Conservation (phyloP, 768 basidiomycete genomes). For the Pleurotus pulmonarius region DNA sequence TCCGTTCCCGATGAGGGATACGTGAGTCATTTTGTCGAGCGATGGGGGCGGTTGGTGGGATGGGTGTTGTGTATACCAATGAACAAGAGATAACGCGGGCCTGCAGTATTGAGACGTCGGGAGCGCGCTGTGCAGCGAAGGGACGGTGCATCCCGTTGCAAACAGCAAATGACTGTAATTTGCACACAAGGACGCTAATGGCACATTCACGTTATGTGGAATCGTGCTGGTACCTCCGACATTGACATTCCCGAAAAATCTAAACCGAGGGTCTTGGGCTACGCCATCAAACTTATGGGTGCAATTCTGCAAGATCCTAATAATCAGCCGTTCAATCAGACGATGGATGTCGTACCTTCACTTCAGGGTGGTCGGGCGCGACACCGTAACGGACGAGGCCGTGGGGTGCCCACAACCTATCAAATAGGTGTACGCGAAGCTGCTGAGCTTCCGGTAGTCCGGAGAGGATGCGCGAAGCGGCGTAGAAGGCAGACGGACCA, state of each 20-base stretch:
- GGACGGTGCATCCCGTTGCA: conserved; percentile 78
- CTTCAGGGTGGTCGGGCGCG: conserved; percentile 97
- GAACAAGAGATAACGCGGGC: conserved; percentile 81
- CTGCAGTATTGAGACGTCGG: conserved; percentile 48
- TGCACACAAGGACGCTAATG: conserved; percentile 55
- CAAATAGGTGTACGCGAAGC: conserved; percentile 79
- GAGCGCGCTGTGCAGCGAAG: conserved; percentile 53
- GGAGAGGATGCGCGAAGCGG: conserved; percentile 80
- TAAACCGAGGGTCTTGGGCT: conserved; percentile 75
- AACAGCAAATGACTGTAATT: conserved; percentile 87
- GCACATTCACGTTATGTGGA: conserved; percentile 51
- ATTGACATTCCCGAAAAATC: conserved; percentile 91
- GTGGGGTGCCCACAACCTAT: conserved; percentile 91
- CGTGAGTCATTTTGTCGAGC: conserved; percentile 62
- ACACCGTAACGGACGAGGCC: conserved; percentile 95
- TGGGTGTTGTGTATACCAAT: conserved; percentile 97
- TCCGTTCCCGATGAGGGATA: conserved; percentile 88
- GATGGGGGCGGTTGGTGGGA: conserved; percentile 57
- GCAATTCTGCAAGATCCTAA: conserved; percentile 65
- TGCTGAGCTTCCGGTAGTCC: conserved; percentile 18
- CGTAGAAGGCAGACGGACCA: conserved; percentile 96
- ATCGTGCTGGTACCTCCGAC: conserved; percentile 37
- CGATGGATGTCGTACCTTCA: conserved; percentile 58
- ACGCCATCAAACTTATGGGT: conserved; percentile 89
- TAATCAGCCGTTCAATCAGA: background rate